Base-by-base conservation (phyloP, 2,329 filamentous ascomycete genomes). In the Chalaropsis thielavioides region DNA sequence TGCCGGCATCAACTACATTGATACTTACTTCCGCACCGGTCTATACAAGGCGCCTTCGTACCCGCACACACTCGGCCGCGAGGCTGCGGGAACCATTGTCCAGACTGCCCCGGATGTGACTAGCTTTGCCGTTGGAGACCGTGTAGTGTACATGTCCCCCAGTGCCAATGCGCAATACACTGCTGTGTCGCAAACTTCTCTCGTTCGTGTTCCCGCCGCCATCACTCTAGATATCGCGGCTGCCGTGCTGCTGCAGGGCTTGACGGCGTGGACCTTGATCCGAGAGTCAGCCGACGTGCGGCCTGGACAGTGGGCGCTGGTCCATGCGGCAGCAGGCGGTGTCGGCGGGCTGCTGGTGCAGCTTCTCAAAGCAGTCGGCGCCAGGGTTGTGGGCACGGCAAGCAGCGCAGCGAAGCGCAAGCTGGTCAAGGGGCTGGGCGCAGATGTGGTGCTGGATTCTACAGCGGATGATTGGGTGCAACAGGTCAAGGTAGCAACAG, bases 311-410 rank as follows among this genome's bases (percentile, higher is more conserved):
- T 94, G 88, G 85, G 80, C 90, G 0, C 82, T 96, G 1, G 84
- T 96, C 17, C 90, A 94, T 70, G 91, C 91, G 0, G 91, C 91
- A 0, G 90, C 90, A 0, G 91, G 91, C 17, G 91, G 91, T 17
- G 89, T 90, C 0, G 89, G 89, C 0, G 76, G 87, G 54, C 82
- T 89, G 75, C 80, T 96, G 35, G 84, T 84, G 46, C 90, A 95
- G 78, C 76, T 95, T 69, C 76, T 95, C 49, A 82, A 81, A 69
- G 78, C 81, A 0, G 78, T 91, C 1, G 91, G 90, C 0, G 91
- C 89, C 13, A 83, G 83, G 69, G 84, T 87, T 24, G 94, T 96
- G 71, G 91, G 86, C 1, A 92, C 90, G 3, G 89, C 89, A 0
- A 86, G 85, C 60, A 87, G 86, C 43, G 73, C 77, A 5, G 88